Evolutionary conservation across 2,329 filamentous ascomycete genomes (phyloP), one percentile per base, ranked within the genome.

Genomic region (Fusarium torreyae): DNA sequence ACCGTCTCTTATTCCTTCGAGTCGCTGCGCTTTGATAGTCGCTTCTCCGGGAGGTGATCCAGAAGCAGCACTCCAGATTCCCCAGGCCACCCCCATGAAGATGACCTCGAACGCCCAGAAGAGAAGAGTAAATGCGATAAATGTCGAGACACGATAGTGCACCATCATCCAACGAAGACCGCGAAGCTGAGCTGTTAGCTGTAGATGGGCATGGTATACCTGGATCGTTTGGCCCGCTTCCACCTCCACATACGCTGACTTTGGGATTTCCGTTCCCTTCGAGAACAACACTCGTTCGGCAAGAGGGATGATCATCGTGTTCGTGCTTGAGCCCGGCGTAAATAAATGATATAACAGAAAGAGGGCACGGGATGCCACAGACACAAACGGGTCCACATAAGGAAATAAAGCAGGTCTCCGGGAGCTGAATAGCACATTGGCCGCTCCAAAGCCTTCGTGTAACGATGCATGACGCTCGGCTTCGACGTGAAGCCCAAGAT

Each of bases 131-230:
- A 94, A 92, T 1, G 90, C 74, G 1, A 92, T 53, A 61, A 94
- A 94, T 7, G 89, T 89, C 3, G 89, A 78, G 36, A 96, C 75
- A 14, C 92, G 89, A 81, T 95, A 91, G 65, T 93, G 90, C 74
- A 96, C 96, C 92, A 99, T 97, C 57, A 94, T 74, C 89, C 92
- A 96, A 49, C 92, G 84, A 64, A 98, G 78, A 0, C 95, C 95
- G 13, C 87, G 85, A 68, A 98, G 89, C 54, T 89, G 87, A 6
- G 95, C 94, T 28, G 87, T 89, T 66, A 98, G 88, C 4, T 86
- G 86, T 34, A 97, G 85, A 15, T 81, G 82, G 6, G 88, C 90
- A 20, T 83, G 82, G 77, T 98, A 98, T 7, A 97, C 88, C 77
- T 97, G 93, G 74, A 98, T 85, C 5, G 83, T 83, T 70, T 89